phyloP scores from a whole-genome alignment of 805 yeast genomes.

The Teunomyces gatunensis region DNA sequence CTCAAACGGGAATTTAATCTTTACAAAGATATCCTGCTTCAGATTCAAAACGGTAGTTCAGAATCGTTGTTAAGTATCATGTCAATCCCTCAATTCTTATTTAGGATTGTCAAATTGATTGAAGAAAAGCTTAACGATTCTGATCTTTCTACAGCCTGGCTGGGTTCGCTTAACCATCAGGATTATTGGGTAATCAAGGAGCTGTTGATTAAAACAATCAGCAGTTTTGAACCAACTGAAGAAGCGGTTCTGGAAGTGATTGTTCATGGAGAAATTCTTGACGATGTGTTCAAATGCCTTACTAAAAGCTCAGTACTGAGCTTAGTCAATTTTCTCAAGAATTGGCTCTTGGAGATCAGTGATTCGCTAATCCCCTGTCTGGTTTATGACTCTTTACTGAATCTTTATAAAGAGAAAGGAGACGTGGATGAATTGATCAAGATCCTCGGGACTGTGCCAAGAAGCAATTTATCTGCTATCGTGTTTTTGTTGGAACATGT shows the following conservation, averaged over 20 bases:
- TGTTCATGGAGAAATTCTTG: conserved; percentile 22
- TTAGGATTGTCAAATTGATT: conserved; percentile 18
- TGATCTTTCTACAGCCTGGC: conserved; percentile 21
- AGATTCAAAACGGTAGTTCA: conserved; percentile 18
- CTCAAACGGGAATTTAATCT: conserved; percentile 37
- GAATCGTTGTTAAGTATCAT: conserved; percentile 20
- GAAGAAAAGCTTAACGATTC: conserved; percentile 11
- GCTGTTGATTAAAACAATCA: conserved; percentile 21
- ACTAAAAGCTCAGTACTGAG: conserved; percentile 5
- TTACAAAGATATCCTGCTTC: conserved; percentile 41
- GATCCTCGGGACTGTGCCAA: conserved; percentile 31
- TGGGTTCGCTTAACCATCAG: conserved; percentile 28
- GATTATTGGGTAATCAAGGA: conserved; percentile 36
- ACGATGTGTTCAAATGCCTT: conserved; percentile 13
- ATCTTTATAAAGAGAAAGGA: conserved; percentile 13
- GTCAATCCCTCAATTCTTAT: conserved; percentile 34
- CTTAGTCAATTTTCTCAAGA: conserved; percentile 32
- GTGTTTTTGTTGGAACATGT: conserved; percentile 36
- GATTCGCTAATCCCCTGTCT: conserved; percentile 43
- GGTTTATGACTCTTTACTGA: conserved; percentile 32
- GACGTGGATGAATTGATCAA: conserved; percentile 18
- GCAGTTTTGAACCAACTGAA: conserved; percentile 11
- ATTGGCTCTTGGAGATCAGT: conserved; percentile 40
- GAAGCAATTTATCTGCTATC: conserved; percentile 39
- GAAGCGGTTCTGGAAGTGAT: conserved; percentile 17